Base-by-base conservation (phyloP, 148 eudicot species). In the Heliamphora exappendiculata region DNA sequence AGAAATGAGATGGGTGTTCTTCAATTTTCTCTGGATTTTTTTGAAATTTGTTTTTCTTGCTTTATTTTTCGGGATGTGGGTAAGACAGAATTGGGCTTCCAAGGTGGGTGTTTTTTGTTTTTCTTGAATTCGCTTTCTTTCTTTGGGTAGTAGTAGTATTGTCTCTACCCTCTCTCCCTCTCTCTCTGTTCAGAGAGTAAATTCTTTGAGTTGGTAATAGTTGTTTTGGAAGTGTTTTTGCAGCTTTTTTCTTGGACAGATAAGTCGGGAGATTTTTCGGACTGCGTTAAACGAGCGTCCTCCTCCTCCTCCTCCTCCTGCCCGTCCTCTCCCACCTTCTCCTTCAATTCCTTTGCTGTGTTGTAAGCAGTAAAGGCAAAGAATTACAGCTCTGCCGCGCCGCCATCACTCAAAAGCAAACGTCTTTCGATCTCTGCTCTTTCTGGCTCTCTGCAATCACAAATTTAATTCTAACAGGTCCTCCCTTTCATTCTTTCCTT, bases 351-450 rank as follows among this genome's bases (percentile, higher is more conserved):
- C 31, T 65, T 50, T 42, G 36, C 50, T 37, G 63, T 51, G 42
- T 76, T 58, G 81, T 29, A 42, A 49, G 83, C 84, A 78, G 78
- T 78, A 74, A 83, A 76, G 78, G 73, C 84, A 70, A 64, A 76
- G 83, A 84, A 73, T 84, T 80, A 81, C 81, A 82, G 86, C 82
- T 79, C 91, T 86, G 89, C 91, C 58, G 86, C 85, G 91, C 91
- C 91, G 91, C 88, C 89, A 88, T 86, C 63, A 80, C 77, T 55
- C 73, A 72, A 62, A 66, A 37, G 34, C 66, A 75, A 58, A 58
- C 33, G 17, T 20, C 50, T 60, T 45, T 75, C 55, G 68, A 55
- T 57, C 74, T 51, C 62, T 55, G 14, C 14, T n/a, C 49, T 37
- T 29, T 39, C 53, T n/a, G 49, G 34, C 69, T 65, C 45, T 13